Evolutionary conservation across 2,329 filamentous ascomycete species (phyloP).

Genomic region (Claviceps citrina): DNA sequence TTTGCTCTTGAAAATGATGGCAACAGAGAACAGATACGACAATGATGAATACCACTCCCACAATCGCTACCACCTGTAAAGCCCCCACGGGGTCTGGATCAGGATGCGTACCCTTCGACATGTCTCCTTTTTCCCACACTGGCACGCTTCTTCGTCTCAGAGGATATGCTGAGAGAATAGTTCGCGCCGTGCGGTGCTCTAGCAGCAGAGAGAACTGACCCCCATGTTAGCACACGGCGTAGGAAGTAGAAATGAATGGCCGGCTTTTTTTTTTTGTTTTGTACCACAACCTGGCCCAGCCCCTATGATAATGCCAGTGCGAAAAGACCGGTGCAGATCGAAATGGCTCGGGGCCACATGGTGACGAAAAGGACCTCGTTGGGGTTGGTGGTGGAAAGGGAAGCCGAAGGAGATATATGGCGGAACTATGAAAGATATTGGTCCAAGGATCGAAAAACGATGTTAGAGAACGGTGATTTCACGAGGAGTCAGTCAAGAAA

Average conservation of each 20-base stretch:
- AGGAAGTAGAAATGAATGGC: too few relatives aligned
- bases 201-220: not conserved
- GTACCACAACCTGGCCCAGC: not conserved
- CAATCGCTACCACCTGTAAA: too few relatives aligned
- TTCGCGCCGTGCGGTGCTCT: not conserved
- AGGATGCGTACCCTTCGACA: too few relatives aligned
- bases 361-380: not conserved
- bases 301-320: not conserved
- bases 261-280: too few relatives aligned
- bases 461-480: too few relatives aligned
- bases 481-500: not conserved
- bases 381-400: too few relatives aligned
- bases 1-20: too few relatives aligned
- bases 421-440: not conserved
- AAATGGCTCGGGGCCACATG: not conserved
- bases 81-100: too few relatives aligned
- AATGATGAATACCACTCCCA: too few relatives aligned
- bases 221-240: too few relatives aligned
- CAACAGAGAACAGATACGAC: too few relatives aligned
- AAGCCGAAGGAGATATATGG: not conserved
- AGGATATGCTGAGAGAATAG: not conserved
- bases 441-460: not conserved
- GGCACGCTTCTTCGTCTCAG: not conserved
- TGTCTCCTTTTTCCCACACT: too few relatives aligned
- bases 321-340: not conserved